Evolutionary conservation across 768 basidiomycete species (phyloP).

Genomic region (Pleurotus salmoneostramineus): DNA sequence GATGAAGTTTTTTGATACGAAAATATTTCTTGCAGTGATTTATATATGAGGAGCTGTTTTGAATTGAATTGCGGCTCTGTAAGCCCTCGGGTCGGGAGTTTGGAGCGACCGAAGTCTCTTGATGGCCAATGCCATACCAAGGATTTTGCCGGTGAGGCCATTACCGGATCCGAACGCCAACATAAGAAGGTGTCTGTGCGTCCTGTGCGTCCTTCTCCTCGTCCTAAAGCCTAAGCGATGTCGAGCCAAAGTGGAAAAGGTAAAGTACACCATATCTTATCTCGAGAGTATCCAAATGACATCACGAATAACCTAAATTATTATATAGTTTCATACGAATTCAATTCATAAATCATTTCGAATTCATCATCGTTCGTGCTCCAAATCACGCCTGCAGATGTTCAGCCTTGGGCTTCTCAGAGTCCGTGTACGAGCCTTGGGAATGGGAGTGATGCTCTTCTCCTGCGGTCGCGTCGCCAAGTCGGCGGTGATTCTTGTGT

Average conservation of each 20-base stretch:
- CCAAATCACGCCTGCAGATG: background rate
- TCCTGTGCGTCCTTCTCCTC: too few relatives aligned
- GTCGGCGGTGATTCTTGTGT: slow-evolving; percentile 10
- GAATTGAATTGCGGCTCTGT: background rate
- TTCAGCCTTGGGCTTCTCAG: background rate
- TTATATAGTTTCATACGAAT: background rate
- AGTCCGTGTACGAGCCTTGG: background rate
- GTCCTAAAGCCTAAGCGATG: too few relatives aligned
- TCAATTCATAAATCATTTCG: background rate
- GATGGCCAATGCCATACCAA: background rate
- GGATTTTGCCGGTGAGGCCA: background rate
- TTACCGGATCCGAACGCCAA: background rate
- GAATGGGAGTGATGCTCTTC: background rate
- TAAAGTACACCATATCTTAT: too few relatives aligned
- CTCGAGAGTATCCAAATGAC: too few relatives aligned
- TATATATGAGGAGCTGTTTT: background rate
- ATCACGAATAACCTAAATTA: background rate
- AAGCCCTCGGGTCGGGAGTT: background rate
- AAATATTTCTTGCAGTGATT: background rate
- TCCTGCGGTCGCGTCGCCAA: background rate
- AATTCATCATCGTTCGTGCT: too few relatives aligned
- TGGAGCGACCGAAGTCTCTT: background rate
- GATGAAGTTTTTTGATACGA: too few relatives aligned
- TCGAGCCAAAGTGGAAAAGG: too few relatives aligned
- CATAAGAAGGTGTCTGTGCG: background rate